Evolutionary conservation across 768 basidiomycete genomes (phyloP).

Genomic region (Gloeostereum incarnatum): DNA sequence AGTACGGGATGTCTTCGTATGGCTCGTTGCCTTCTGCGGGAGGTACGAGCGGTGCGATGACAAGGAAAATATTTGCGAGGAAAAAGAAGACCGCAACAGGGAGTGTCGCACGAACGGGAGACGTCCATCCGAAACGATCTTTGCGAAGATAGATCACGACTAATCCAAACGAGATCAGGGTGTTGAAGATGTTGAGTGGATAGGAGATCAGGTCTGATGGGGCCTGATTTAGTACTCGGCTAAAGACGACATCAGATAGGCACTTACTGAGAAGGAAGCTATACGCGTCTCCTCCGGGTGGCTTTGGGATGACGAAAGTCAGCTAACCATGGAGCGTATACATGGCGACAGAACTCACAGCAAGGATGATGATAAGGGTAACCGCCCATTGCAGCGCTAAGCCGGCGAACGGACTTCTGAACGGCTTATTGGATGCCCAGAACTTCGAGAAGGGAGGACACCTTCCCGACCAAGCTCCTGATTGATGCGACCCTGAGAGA

Average conservation of each 20-base stretch:
- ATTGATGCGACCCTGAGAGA: slow-evolving; percentile 35
- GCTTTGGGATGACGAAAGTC: not conserved
- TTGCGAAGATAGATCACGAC: not conserved
- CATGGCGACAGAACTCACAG: not conserved
- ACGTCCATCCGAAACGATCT: not conserved
- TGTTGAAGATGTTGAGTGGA: not conserved
- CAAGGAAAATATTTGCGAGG: not conserved
- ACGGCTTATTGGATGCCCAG: slow-evolving; percentile 55
- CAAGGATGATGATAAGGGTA: slow-evolving; percentile 1
- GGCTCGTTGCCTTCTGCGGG: not conserved
- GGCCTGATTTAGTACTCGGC: not conserved
- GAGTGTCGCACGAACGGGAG: not conserved
- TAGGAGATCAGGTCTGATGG: not conserved
- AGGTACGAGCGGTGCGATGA: not conserved
- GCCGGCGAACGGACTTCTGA: slow-evolving; percentile 49
- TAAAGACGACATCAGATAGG: not conserved
- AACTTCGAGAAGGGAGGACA: slow-evolving; percentile 49
- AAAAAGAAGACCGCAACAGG: not conserved
- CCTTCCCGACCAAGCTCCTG: slow-evolving; percentile 60
- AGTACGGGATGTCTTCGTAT: too few relatives aligned
- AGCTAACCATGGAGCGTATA: not conserved
- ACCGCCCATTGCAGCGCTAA: slow-evolving; percentile 26
- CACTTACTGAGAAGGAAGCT: not conserved
- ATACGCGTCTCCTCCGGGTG: not conserved
- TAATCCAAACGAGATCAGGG: not conserved